These are phyloP conservation scores for Boletus eberwhitei DNA, from an alignment of 768 basidiomycete genomes.

Conservation along the genomic window DNA sequence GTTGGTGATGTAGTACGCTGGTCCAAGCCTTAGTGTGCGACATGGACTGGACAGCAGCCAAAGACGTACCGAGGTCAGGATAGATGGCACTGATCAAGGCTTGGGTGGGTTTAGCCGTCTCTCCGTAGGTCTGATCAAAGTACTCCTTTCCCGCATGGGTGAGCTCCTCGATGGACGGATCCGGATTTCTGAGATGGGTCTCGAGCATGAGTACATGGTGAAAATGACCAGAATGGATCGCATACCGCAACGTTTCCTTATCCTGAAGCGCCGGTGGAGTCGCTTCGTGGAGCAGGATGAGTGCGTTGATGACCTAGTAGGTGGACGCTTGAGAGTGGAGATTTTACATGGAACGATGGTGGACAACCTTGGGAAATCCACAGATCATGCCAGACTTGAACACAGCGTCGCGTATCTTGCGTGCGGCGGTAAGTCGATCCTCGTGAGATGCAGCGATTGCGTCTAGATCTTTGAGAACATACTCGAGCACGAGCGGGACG, in stretches of 20 bases:
- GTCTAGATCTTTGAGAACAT: conserved; percentile 45
- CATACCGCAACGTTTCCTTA: conserved; percentile 44
- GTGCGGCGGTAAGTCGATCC: conserved; percentile 43
- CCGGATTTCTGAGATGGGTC: conserved; percentile 35
- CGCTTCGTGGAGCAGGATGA: conserved; percentile 47
- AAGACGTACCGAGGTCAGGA: conserved; percentile 58
- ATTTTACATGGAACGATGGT: neutral
- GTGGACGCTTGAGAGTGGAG: neutral
- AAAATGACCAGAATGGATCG: neutral
- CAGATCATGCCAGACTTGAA: conserved; percentile 58
- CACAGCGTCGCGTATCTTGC: conserved; percentile 57
- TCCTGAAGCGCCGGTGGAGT: conserved; percentile 54
- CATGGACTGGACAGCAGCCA: neutral
- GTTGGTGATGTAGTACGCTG: conserved; percentile 53
- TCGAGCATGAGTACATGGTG: neutral
- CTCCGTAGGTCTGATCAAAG: conserved; percentile 54
- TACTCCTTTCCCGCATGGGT: conserved; percentile 39
- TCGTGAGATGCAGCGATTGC: conserved; percentile 25
- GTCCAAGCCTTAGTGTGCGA: neutral
- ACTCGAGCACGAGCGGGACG: conserved; percentile 51
- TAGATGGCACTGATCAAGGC: conserved; percentile 47
- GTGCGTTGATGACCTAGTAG: conserved; percentile 48
- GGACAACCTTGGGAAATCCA: conserved; percentile 54
- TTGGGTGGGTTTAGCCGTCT: conserved; percentile 48
- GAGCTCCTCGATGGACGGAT: conserved; percentile 42